These are phyloP conservation scores for Saturnispora silvae DNA, from an alignment of 805 yeast species.

Conservation along the genomic window DNA sequence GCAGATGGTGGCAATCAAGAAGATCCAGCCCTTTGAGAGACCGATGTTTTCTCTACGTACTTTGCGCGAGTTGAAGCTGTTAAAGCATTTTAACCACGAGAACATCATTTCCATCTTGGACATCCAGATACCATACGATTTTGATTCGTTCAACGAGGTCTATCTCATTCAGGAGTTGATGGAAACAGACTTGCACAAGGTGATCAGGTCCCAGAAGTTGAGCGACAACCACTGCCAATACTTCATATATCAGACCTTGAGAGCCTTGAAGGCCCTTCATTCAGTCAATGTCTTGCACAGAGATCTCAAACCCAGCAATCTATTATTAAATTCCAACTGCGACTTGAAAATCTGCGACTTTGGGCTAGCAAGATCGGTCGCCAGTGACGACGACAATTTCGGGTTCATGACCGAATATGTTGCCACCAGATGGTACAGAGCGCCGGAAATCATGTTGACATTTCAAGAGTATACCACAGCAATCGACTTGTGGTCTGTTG, in stretches of 20 bases:
- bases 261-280: conserved; percentile 86
- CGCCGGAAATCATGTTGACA: conserved; percentile 95
- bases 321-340: conserved; percentile 82
- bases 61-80: conserved; percentile 74
- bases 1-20: conserved; percentile 89
- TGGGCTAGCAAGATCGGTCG: conserved; percentile 70
- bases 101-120: conserved; percentile 85
- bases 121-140: conserved; percentile 72
- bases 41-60: conserved; percentile 85
- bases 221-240: conserved; percentile 92
- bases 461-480: conserved; percentile 90
- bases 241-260: conserved; percentile 79
- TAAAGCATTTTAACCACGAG: conserved; percentile 88
- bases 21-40: conserved; percentile 85
- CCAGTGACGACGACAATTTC: conserved; percentile 53
- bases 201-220: conserved; percentile 68
- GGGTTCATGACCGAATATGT: conserved; percentile 94
- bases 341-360: conserved; percentile 92
- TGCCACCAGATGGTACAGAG: conserved; percentile 96
- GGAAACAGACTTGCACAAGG: conserved; percentile 82
- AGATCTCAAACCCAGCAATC: conserved; percentile 83
- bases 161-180: conserved; percentile 79
- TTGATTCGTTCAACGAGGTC: conserved; percentile 73
- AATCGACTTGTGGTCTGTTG: conserved; percentile 94
- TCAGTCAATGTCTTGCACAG: conserved; percentile 91